Evolutionary conservation across 1,284 basidiomycete genomes (phyloP), one percentile per base, ranked within the genome.

Genomic region (Moniliella sp.): DNA sequence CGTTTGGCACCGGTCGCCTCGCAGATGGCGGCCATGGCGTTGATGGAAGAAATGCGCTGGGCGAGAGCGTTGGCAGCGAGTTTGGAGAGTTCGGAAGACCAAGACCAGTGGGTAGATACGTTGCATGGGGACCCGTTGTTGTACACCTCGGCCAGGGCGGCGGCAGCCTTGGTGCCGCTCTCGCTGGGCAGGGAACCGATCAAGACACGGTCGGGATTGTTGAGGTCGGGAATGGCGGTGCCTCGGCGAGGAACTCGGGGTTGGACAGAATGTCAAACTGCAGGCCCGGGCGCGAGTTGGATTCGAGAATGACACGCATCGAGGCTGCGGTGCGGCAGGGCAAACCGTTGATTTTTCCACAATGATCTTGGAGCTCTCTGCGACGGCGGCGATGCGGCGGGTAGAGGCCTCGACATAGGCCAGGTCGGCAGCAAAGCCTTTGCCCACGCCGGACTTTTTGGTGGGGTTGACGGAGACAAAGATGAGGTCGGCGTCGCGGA

Each of bases 291-390:
- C 76, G 81, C 21, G 83, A 86, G 70, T 97, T 97, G 50, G 88
- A 82, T 64, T 94, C 86, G 42, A 97, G 75, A 62, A 97, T 93
- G 37, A 81, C 88, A 52, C 86, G 78, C 88, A 97, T 99, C 15
- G 84, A 88, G 62, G 91, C 81, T 39, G 88, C 88, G 5, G 88
- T 99, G 44, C 88, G 75, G 67, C 86, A 94, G 21, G 88, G 88
- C 16, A 99, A n/a, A 99, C 88, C 2, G 88, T 99, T 12, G 88
- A 97, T 65, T 99, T 99, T 61, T 99, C 91, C 36, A 99, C 86
- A 43, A 99, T 88, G 55, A 99, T 97, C 69, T 97, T 97, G 62
- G 74, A 78, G 4, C 78, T 74, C 21, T 68, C 78, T 19, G 91
- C 79, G 36, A 94, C 77, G 33, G 73, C 73, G 27, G 91, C 88